Conservation (phyloP, 495 filamentous ascomycete species). For the Trichoderma orchidacearum region DNA sequence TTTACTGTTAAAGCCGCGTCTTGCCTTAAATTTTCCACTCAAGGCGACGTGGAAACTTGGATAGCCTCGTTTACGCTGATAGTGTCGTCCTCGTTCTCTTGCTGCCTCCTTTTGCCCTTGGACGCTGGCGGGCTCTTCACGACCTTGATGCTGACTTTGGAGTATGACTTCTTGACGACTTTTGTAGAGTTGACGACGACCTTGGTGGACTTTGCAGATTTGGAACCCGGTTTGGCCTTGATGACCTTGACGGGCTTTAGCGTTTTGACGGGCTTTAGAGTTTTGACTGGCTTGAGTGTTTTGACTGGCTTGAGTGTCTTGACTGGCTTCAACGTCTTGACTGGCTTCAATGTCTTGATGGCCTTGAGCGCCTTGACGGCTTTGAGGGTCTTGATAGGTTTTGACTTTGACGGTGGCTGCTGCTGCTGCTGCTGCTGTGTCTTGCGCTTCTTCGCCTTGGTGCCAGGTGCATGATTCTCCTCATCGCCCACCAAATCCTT, state of each 20-base stretch:
- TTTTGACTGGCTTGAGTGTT: background rate
- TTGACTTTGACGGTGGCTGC: background rate
- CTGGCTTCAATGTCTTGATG: constrained; percentile 5
- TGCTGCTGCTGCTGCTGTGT: too few species aligned
- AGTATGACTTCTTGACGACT: background rate
- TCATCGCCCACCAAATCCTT: constrained; percentile 22
- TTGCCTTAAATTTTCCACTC: too few species aligned
- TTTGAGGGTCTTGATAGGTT: constrained; percentile 5
- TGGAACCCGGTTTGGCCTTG: constrained; percentile 13
- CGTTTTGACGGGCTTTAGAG: too few species aligned
- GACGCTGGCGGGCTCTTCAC: background rate
- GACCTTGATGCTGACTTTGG: background rate
- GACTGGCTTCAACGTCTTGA: background rate
- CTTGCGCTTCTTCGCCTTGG: constrained; percentile 10
- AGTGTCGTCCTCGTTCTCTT: background rate
- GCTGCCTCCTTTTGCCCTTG: background rate
- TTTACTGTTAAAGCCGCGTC: too few species aligned
- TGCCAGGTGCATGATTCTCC: constrained; percentile 22
- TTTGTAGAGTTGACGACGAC: background rate
- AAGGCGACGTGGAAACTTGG: background rate
- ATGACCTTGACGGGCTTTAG: too few species aligned
- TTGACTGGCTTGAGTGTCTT: background rate
- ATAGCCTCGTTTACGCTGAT: background rate
- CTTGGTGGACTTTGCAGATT: constrained; percentile 9
- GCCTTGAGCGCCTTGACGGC: constrained; percentile 1